Conservation (phyloP, 176 grass and related monocot genomes). For the Otatea glauca region DNA sequence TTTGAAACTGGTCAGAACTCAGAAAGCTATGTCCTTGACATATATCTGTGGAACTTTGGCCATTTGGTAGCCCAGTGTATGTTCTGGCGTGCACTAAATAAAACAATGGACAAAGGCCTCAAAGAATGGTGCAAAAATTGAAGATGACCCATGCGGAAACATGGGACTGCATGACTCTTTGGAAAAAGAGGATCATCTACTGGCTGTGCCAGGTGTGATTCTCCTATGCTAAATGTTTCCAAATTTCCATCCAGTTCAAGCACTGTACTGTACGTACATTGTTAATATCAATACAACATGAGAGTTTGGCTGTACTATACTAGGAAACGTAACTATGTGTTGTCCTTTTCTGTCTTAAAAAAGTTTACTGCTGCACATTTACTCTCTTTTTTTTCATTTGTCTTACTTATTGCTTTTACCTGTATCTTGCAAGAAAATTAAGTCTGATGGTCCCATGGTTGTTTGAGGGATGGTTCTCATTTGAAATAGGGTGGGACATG, state of each 20-base stretch:
- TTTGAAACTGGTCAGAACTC: background rate
- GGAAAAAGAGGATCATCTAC: conserved; percentile 55
- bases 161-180: conserved; percentile 51
- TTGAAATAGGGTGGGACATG: background rate
- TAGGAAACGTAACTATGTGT: background rate
- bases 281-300: conserved; percentile 8
- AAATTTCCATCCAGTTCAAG: background rate
- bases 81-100: background rate
- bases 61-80: background rate
- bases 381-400: background rate
- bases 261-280: conserved; percentile 3
- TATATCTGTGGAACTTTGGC: background rate
- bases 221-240: conserved; percentile 55
- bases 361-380: background rate
- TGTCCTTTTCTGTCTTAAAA: background rate
- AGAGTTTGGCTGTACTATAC: background rate
- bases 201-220: conserved; percentile 79
- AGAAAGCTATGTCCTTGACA: background rate
- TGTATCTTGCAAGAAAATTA: conserved; percentile 12
- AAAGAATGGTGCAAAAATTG: conserved; percentile 47
- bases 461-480: background rate
- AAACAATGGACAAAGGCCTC: background rate
- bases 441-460: background rate
- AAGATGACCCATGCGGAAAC: conserved; percentile 51
- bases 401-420: background rate